phyloP scores from a whole-genome alignment of 2,329 filamentous ascomycete genomes.

The Exophiala oligosperma region DNA sequence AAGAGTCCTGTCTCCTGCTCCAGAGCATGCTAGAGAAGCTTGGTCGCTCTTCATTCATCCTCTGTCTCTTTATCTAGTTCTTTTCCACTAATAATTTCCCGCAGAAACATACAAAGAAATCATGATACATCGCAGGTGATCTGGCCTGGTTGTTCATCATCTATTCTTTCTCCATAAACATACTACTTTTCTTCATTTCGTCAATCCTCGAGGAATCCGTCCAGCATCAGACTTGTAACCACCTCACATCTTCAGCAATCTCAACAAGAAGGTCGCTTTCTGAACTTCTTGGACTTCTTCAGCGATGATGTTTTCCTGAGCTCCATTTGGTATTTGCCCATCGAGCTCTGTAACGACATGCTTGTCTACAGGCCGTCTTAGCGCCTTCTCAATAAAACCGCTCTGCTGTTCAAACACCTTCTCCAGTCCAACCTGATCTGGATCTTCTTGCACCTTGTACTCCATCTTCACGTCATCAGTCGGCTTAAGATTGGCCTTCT shows the following conservation, averaged over 20 bases:
- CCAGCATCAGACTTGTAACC: not conserved
- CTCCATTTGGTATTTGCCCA: conserved; percentile 41
- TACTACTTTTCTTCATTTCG: not conserved
- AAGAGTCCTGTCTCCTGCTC: no score
- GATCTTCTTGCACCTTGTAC: conserved; percentile 78
- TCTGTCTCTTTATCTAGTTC: not conserved
- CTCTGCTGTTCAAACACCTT: conserved; percentile 69
- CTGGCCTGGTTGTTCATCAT: not conserved
- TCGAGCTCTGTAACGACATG: conserved; percentile 63
- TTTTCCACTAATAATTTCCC: conserved; percentile 6
- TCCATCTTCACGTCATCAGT: conserved; percentile 97
- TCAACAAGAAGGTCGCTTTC: conserved; percentile 75
- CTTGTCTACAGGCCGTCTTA: conserved; percentile 75
- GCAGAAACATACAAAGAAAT: conserved; percentile 56
- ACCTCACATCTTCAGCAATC: conserved; percentile 68
- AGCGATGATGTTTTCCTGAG: conserved; percentile 64
- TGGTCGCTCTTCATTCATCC: not conserved
- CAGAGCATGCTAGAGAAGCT: not conserved
- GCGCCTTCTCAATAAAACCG: conserved; percentile 69
- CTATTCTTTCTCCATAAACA: not conserved
- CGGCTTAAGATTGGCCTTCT: conserved; percentile 85
- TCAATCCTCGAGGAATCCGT: not conserved
- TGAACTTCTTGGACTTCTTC: conserved; percentile 86
- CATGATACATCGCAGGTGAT: conserved; percentile 30
- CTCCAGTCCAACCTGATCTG: conserved; percentile 71